phyloP scores from a whole-genome alignment of 2,329 filamentous ascomycete species.

The Fusarium sp. region DNA sequence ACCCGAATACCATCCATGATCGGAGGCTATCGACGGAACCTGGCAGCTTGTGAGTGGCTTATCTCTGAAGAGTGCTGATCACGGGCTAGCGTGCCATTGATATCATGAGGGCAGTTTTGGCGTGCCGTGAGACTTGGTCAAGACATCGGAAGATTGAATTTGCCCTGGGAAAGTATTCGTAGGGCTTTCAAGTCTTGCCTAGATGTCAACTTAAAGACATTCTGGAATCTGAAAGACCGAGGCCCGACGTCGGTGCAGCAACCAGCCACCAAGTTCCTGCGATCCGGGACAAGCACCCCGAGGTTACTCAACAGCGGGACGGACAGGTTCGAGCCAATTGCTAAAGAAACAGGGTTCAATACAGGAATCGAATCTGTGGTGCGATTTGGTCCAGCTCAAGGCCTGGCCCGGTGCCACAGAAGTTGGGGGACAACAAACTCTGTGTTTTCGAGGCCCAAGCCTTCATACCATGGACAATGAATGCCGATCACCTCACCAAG shows the following conservation, averaged over 20 bases:
- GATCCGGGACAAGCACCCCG: background rate
- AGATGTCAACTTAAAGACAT: background rate
- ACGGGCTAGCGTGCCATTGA: background rate
- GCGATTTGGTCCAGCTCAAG: background rate
- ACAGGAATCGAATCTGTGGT: background rate
- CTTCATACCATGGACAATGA: slow-evolving; percentile 19
- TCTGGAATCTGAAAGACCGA: background rate
- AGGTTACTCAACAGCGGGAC: background rate
- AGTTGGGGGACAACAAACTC: background rate
- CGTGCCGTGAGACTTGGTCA: background rate
- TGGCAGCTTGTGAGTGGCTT: slow-evolving; percentile 30
- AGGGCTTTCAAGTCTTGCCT: background rate
- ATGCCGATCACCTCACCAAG: slow-evolving; percentile 10
- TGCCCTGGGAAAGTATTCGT: background rate
- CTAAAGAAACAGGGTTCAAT: background rate
- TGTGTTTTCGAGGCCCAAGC: slow-evolving; percentile 18
- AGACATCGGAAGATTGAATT: background rate
- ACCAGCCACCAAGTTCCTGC: slow-evolving; percentile 3
- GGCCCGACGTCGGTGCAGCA: background rate
- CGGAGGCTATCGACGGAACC: slow-evolving; percentile 15
- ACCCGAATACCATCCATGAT: slow-evolving; percentile 28
- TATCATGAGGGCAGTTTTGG: background rate
- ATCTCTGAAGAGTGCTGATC: slow-evolving; percentile 13
- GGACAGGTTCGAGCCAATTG: background rate
- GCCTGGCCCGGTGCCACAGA: background rate